Evolutionary conservation across 768 basidiomycete species (phyloP).

Genomic region (Nidularia sp.): DNA sequence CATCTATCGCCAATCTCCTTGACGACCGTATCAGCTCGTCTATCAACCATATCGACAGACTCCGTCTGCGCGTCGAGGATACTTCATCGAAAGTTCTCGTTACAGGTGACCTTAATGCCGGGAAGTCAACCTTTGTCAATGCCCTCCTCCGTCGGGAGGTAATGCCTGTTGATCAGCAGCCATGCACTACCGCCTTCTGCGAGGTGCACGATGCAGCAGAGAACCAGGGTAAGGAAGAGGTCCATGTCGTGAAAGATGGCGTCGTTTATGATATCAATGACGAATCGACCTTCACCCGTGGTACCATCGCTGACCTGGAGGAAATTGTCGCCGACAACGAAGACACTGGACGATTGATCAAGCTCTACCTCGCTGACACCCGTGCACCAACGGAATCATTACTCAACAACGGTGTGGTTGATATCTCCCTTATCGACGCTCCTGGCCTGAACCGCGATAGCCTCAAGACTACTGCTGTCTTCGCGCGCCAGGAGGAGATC

Average conservation of each 20-base stretch:
- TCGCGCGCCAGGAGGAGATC: conserved; percentile 95
- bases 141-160: conserved; percentile 86
- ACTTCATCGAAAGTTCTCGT: conserved; percentile 95
- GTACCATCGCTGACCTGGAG: conserved; percentile 68
- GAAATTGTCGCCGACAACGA: conserved; percentile 75
- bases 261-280: conserved; percentile 66
- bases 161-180: conserved; percentile 98
- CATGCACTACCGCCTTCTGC: conserved; percentile 95
- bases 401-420: conserved; percentile 91
- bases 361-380: conserved; percentile 84
- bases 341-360: conserved; percentile 69
- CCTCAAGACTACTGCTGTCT: conserved; percentile 90
- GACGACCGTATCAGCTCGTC: conserved; percentile 79
- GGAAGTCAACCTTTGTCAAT: conserved; percentile 98
- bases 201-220: conserved; percentile 91
- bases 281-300: conserved; percentile 72
- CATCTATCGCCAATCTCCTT: conserved; percentile 87
- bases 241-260: conserved; percentile 75
- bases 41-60: conserved; percentile 75
- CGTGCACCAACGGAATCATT: conserved; percentile 78
- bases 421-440: conserved; percentile 97
- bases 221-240: conserved; percentile 76
- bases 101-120: conserved; percentile 96
- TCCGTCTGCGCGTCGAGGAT: conserved; percentile 84
- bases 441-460: conserved; percentile 97